A percentile compares a stretch with the other conserved stretches of the same genome.
Conservation (phyloP, 805 yeast species). For the Candida tibetensis region DNA sequence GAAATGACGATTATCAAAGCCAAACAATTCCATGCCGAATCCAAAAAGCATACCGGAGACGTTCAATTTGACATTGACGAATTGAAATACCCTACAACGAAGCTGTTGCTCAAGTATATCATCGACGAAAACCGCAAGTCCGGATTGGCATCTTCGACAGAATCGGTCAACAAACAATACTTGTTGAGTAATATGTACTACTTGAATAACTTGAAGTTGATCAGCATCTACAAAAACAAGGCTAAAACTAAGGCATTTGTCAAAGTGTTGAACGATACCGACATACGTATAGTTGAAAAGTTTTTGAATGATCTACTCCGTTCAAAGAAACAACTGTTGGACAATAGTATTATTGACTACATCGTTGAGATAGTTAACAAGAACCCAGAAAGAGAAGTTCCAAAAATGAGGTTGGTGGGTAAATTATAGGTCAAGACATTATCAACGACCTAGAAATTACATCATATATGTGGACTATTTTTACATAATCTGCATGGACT, state of each 20-base stretch:
- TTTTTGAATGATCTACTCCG: constrained; percentile 22
- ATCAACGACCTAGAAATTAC: too few relatives aligned
- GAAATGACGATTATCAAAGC: constrained; percentile 14
- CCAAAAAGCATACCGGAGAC: constrained; percentile 4
- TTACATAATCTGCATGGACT: too few relatives aligned
- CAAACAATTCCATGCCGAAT: constrained; percentile 11
- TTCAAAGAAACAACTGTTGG: constrained; percentile 7
- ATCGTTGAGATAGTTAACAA: constrained; percentile 36
- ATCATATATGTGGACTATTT: too few relatives aligned
- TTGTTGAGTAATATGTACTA: constrained; percentile 38
- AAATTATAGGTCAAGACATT: not conserved
- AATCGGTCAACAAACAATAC: constrained; percentile 42
- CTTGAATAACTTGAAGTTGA: constrained; percentile 32
- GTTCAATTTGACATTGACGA: constrained; percentile 12
- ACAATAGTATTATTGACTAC: constrained; percentile 23
- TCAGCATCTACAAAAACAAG: constrained; percentile 40
- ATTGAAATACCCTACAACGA: constrained; percentile 29
- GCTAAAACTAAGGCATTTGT: constrained; percentile 41
- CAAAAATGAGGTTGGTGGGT: not conserved
- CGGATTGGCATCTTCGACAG: constrained; percentile 17
- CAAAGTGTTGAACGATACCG: constrained; percentile 24
- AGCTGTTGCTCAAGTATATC: constrained; percentile 26
- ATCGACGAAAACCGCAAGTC: constrained; percentile 14
- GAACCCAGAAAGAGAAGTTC: constrained; percentile 15
- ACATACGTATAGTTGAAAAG: constrained; percentile 22